phyloP scores from a whole-genome alignment of 225 moss, liverwort and hornwort species.

The Polytrichum formosum region DNA sequence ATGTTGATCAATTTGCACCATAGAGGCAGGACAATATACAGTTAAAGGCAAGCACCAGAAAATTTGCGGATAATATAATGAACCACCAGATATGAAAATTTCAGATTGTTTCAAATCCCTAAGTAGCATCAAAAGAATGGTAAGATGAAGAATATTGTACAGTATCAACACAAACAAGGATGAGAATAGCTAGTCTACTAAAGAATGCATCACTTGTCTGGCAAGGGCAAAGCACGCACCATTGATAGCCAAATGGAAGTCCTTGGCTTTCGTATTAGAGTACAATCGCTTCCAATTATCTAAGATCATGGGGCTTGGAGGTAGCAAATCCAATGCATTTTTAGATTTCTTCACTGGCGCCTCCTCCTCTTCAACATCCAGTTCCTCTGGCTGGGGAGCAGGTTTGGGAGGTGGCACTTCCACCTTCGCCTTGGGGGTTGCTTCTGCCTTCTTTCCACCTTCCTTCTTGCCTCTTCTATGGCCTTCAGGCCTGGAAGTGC shows the following conservation, averaged over 20 bases:
- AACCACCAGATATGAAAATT: too few relatives aligned
- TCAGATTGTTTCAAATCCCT: too few relatives aligned
- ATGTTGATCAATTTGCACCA: too few relatives aligned
- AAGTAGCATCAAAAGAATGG: too few relatives aligned
- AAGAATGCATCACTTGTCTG: too few relatives aligned
- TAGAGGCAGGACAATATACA: too few relatives aligned
- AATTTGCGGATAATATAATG: too few relatives aligned
- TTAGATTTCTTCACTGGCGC: slow-evolving; percentile 61
- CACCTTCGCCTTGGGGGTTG: slow-evolving; percentile 27
- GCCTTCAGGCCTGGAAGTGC: background rate
- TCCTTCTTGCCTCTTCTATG: background rate
- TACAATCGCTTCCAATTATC: slow-evolving; percentile 99
- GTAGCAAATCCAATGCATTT: slow-evolving; percentile 71
- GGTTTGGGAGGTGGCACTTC: slow-evolving; percentile 37
- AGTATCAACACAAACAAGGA: too few relatives aligned
- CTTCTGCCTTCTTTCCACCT: background rate
- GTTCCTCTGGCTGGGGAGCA: slow-evolving; percentile 24
- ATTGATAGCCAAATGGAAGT: slow-evolving; percentile 85
- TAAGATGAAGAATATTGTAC: too few relatives aligned
- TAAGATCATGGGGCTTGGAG: slow-evolving; percentile 83
- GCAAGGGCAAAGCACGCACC: slow-evolving; percentile 30
- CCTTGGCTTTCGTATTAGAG: slow-evolving; percentile 90
- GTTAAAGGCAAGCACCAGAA: too few relatives aligned
- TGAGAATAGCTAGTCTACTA: too few relatives aligned
- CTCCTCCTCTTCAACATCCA: slow-evolving; percentile 46